Conservation (phyloP, 2,329 filamentous ascomycete genomes). For the Aureobasidium sp. region DNA sequence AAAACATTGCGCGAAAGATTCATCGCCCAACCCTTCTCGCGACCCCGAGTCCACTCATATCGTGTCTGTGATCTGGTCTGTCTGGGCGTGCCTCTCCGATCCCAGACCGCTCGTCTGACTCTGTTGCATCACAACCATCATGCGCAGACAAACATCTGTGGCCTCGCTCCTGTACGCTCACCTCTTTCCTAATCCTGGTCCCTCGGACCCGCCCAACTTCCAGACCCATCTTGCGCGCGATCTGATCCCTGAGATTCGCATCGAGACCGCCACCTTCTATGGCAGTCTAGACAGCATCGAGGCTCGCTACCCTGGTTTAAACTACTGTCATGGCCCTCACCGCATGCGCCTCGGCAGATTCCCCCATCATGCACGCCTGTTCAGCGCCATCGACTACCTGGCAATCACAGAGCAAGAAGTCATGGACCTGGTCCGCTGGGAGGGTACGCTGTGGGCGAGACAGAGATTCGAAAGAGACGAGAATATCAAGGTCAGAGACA, state of each 20-base stretch:
- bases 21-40: background rate
- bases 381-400: constrained; percentile 66
- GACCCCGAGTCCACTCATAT: constrained; percentile 1
- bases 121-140: constrained; percentile 30
- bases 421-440: constrained; percentile 67
- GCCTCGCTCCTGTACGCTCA: constrained; percentile 67
- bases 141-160: constrained; percentile 64
- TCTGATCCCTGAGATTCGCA: constrained; percentile 69
- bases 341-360: constrained; percentile 71
- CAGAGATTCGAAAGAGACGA: constrained; percentile 73
- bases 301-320: constrained; percentile 73
- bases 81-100: background rate
- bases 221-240: constrained; percentile 61
- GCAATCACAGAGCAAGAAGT: constrained; percentile 65
- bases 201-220: constrained; percentile 65
- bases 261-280: constrained; percentile 72
- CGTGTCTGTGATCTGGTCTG: background rate
- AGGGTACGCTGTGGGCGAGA: constrained; percentile 76
- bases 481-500: constrained; percentile 62
- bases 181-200: constrained; percentile 63
- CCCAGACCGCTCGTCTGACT: background rate
- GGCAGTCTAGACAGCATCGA: constrained; percentile 72
- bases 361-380: constrained; percentile 68
- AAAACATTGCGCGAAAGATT: background rate
- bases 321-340: constrained; percentile 67